Evolutionary conservation across 805 yeast genomes (phyloP), one percentile per base, ranked within the genome.

Genomic region (Schizosaccharomyces pombe): DNA sequence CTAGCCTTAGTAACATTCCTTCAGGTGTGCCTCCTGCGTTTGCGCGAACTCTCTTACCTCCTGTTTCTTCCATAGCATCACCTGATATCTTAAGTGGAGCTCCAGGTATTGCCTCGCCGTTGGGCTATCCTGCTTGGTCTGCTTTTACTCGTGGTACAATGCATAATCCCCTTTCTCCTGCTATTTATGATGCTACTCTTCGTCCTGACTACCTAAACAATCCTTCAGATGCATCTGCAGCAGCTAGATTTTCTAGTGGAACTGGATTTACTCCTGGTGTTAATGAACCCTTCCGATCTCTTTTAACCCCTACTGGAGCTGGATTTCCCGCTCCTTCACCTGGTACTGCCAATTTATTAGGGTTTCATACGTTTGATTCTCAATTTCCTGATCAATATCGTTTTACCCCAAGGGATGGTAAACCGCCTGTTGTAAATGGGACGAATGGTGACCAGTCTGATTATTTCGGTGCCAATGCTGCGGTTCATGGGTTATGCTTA

Each of bases 221-320:
- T 34, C 65, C 66, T 9, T 65, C 62, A 22, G 53, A 55, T 11
- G 32, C 53, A n/a, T 3, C 53, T 19, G 12, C 54, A 1, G 22
- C 28, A 14, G 53, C 47, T 49, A 49, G 53, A 8, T 43, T 53
- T n/a, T 57, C 61, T 16, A 55, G 55, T 34, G 57, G 51, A 30
- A 62, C 68, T 3, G 67, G 67, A 1, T 59, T 65, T 26, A 65
- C 68, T 11, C 68, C 68, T 22, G 68, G 68, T n/a, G 67, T 65
- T 33, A 58, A 61, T 34, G 66, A 65, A 5, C 57, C 67, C 3
- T 43, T 43, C 14, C 49, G 49, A 11, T 43, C 49, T 22, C 26
- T 43, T 22, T 22, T 43, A n/a, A 43, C 49, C 11, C 49, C 49
- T 14, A 37, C 43, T 16, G 49, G 49, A 22, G 49, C 49, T 24